phyloP scores from a whole-genome alignment of 2,329 filamentous ascomycete genomes.

The Fusarium succisae region DNA sequence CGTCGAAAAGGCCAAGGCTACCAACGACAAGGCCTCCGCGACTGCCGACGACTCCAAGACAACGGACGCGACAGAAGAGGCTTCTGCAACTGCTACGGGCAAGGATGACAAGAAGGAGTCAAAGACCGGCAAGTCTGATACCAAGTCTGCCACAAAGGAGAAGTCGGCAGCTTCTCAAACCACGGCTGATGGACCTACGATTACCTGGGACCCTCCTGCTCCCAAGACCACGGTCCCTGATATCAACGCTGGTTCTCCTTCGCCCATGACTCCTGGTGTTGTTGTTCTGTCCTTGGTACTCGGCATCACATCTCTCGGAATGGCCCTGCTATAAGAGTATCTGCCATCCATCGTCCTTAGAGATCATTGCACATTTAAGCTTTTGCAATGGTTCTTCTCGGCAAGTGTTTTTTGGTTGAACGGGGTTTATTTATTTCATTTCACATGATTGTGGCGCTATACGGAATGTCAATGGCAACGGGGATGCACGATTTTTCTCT shows the following conservation, averaged over 20 bases:
- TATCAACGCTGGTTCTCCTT: conserved; percentile 32
- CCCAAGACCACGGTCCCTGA: conserved; percentile 36
- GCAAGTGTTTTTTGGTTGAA: conserved; percentile 4
- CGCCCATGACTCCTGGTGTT: conserved; percentile 32
- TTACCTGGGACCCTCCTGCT: conserved; percentile 35
- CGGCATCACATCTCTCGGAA: conserved; percentile 38
- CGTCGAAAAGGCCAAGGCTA: conserved; percentile 22
- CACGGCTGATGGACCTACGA: conserved; percentile 10
- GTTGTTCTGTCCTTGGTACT: conserved; percentile 38
- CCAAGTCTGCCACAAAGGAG: conserved; percentile 10
- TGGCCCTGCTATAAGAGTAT: conserved; percentile 25
- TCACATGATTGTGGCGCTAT: conserved; percentile 27
- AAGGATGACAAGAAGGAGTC: conserved; percentile 16
- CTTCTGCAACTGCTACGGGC: conserved; percentile 21
- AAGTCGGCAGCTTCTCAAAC: conserved; percentile 21
- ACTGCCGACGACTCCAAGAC: conserved; percentile 31
- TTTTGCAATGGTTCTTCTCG: background rate
- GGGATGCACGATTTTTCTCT: conserved; percentile 1
- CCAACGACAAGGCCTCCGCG: conserved; percentile 23
- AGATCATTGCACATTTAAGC: background rate
- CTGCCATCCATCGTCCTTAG: background rate
- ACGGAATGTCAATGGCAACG: conserved; percentile 19
- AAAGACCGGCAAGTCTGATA: conserved; percentile 13
- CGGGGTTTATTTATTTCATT: conserved; percentile 10
- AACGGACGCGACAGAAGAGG: conserved; percentile 18